phyloP scores from a whole-genome alignment of 768 basidiomycete species.

The Roridomyces roridus region DNA sequence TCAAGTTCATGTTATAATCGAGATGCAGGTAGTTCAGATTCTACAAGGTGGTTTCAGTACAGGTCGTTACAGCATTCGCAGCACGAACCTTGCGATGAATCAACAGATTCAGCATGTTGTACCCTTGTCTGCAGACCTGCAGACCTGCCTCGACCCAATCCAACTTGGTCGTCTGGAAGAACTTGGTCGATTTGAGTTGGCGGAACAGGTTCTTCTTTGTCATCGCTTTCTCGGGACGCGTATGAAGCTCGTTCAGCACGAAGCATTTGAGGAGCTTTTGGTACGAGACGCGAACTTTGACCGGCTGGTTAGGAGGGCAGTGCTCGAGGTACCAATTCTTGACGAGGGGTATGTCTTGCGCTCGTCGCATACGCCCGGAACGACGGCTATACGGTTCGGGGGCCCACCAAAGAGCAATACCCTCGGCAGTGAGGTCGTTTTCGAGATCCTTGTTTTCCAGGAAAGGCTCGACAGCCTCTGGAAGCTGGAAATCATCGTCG shows the following conservation, averaged over 20 bases:
- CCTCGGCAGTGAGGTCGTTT: conserved; percentile 93
- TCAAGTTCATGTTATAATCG: conserved; percentile 99
- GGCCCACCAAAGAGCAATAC: conserved; percentile 98
- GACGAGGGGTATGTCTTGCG: conserved; percentile 94
- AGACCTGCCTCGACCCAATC: conserved; percentile 99
- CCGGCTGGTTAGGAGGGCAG: conserved; percentile 93
- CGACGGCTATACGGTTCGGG: conserved; percentile 95
- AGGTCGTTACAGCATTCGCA: background rate
- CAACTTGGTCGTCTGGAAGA: conserved; percentile 97
- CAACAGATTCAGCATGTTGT: conserved; percentile 98
- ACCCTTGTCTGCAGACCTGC: conserved; percentile 98
- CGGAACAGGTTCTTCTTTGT: conserved; percentile 97
- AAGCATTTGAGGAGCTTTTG: conserved; percentile 97
- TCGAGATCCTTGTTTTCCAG: conserved; percentile 79
- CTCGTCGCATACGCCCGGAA: conserved; percentile 90
- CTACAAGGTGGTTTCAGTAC: conserved; percentile 42
- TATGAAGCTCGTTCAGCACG: conserved; percentile 93
- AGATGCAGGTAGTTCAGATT: conserved; percentile 93
- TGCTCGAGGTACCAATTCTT: conserved; percentile 99
- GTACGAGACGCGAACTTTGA: conserved; percentile 98
- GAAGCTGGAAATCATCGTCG: conserved; percentile 88
- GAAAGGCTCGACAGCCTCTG: conserved; percentile 81
- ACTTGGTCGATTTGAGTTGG: conserved; percentile 97
- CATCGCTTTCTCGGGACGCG: conserved; percentile 93
- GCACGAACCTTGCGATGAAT: conserved; percentile 91